Percentiles rank a stretch among this genome's conserved stretches.
Conservation (phyloP, 352 stramenopile species). For the Pythium apleroticum region DNA sequence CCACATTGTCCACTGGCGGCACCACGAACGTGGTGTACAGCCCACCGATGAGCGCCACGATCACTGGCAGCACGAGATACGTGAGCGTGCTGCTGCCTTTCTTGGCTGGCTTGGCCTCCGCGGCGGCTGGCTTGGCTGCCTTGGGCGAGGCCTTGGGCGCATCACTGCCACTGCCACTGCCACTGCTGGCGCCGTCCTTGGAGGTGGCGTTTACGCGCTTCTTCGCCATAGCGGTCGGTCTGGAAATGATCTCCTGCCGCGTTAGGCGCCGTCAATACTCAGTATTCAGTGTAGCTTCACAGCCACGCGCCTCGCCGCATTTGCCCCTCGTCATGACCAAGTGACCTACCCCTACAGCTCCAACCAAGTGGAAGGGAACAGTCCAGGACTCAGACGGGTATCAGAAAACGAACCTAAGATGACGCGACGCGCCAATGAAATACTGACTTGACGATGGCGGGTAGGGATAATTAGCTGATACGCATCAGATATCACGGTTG, state of each 20-base stretch:
- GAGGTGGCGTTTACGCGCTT: constrained; percentile 9
- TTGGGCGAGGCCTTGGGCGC: not conserved
- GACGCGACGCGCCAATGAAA: not conserved
- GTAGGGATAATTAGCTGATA: not conserved
- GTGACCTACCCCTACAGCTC: not conserved
- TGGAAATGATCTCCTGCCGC: not conserved
- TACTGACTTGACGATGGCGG: not conserved
- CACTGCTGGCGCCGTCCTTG: constrained; percentile 16
- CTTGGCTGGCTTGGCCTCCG: constrained; percentile 6
- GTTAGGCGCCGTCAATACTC: not conserved
- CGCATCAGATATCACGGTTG: not conserved
- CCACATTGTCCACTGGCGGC: constrained; percentile 3
- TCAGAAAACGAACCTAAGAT: not conserved
- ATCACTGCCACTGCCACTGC: constrained; percentile 10
- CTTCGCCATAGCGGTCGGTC: not conserved
- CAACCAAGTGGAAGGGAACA: not conserved
- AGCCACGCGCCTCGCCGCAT: constrained; percentile 13
- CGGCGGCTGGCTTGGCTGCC: not conserved
- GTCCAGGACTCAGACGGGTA: not conserved
- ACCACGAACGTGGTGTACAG: constrained; percentile 22
- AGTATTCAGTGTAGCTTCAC: constrained; percentile 1
- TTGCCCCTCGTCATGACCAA: too few relatives aligned
- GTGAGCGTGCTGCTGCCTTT: constrained; percentile 23
- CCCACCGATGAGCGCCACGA: constrained; percentile 38
- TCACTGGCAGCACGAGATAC: constrained; percentile 35